A percentile compares a stretch with the other conserved stretches of the same genome.
These are phyloP conservation scores for Phalaenopsis hybrid DNA, from an alignment of 116 monocot genomes.

Conservation along the genomic window DNA sequence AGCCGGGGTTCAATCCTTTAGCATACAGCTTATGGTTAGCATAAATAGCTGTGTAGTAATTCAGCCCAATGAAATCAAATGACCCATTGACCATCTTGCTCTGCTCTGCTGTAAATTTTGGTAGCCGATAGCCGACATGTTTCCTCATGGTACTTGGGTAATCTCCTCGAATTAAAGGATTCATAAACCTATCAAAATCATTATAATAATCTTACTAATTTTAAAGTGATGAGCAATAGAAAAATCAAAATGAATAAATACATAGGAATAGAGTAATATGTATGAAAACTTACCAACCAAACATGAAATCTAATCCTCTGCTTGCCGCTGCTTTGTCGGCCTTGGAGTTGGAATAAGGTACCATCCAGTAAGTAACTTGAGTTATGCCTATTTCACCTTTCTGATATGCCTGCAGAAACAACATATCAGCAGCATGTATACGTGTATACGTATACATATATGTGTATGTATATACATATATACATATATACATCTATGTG, in stretches of 20 bases:
- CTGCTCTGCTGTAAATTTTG: constrained; percentile 31
- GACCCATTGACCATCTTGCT: constrained; percentile 35
- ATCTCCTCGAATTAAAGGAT: constrained; percentile 39
- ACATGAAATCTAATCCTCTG: constrained; percentile 33
- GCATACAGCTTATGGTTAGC: background rate
- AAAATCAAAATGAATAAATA: no score
- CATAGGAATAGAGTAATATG: no score
- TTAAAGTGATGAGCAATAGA: background rate
- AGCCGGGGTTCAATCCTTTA: constrained; percentile 9
- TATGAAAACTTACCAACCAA: constrained; percentile 33
- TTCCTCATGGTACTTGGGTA: constrained; percentile 42
- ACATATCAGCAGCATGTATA: no score
- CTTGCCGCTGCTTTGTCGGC: constrained; percentile 9
- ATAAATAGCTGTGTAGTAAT: constrained; percentile 45
- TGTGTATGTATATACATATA: no score
- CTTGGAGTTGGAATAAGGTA: constrained; percentile 22
- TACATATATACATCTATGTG: no score
- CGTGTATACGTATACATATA: no score
- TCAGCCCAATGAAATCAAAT: constrained; percentile 51
- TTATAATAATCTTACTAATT: background rate
- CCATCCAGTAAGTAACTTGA: constrained; percentile 17
- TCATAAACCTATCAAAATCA: constrained; percentile 38
- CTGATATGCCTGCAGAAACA: constrained; percentile 19
- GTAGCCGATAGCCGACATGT: constrained; percentile 28
- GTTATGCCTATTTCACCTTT: constrained; percentile 46